These are phyloP conservation scores for Chalciporus pseudorubinellus DNA, from an alignment of 768 basidiomycete genomes.

Conservation along the genomic window DNA sequence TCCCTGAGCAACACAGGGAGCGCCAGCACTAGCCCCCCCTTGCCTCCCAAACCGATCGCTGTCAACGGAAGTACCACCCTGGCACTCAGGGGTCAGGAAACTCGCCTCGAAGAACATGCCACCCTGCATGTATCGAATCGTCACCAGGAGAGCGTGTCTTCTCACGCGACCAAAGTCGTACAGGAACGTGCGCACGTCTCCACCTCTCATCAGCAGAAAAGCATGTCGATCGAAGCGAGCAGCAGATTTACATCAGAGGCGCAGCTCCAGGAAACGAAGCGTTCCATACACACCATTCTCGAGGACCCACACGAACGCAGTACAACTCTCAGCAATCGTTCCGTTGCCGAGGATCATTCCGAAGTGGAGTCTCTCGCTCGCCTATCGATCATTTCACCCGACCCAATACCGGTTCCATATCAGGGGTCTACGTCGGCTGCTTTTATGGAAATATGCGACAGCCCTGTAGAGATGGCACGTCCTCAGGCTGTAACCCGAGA, in stretches of 20 bases:
- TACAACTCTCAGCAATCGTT: slow-evolving; percentile 14
- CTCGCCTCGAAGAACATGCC: slow-evolving; percentile 17
- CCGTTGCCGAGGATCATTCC: slow-evolving; percentile 17
- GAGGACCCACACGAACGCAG: slow-evolving; percentile 27
- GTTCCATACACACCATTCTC: slow-evolving; percentile 28
- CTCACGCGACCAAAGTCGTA: slow-evolving; percentile 5
- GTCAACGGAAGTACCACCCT: slow-evolving; percentile 11
- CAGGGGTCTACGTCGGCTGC: slow-evolving; percentile 34
- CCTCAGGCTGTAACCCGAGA: slow-evolving; percentile 6
- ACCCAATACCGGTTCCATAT: slow-evolving; percentile 46
- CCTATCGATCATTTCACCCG: slow-evolving; percentile 38
- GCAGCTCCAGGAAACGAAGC: slow-evolving; percentile 22
- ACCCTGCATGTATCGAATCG: slow-evolving; percentile 9
- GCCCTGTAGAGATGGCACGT: slow-evolving; percentile 24
- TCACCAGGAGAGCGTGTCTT: slow-evolving; percentile 14
- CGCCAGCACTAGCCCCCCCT: slow-evolving; percentile 7
- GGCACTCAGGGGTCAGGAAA: slow-evolving; percentile 11
- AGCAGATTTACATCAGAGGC: slow-evolving; percentile 14
- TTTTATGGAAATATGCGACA: slow-evolving; percentile 35
- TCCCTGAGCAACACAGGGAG: slow-evolving; percentile 8
- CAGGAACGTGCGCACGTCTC: slow-evolving; percentile 15
- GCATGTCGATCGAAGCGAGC: slow-evolving; percentile 16
- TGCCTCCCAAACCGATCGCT: slow-evolving; percentile 10
- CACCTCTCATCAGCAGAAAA: slow-evolving; percentile 11
- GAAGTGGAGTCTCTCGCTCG: slow-evolving; percentile 23